Base-by-base conservation (phyloP, 768 basidiomycete species). In the Hydnomerulius pinastri region DNA sequence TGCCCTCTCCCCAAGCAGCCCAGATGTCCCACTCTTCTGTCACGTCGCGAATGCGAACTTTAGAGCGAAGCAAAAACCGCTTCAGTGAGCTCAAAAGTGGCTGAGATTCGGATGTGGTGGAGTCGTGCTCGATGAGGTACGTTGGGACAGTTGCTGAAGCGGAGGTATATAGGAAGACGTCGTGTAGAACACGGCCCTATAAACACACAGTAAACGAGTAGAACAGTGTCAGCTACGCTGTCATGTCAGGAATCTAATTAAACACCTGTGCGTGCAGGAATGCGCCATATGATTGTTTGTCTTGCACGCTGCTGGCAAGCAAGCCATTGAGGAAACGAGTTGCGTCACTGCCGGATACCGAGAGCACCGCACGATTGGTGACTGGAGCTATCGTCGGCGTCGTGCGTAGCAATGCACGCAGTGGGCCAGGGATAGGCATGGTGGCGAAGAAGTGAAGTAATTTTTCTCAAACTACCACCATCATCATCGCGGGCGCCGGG, bases 161-260 rank as follows among this genome's bases (percentile, higher is more conserved):
- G 24, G 76, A 73, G 12, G 86, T 83, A 66, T 92, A 90, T 54
- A 97, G 75, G 69, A 98, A 94, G 43, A 87, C 71, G 67, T 98
- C 95, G 63, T 93, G 86, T 39, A 97, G 73, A 25, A 98, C 83
- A 64, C 94, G 80, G 33, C 96, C 96, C 93, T 95, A 48, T 25
- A 4, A 20, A 15, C 20, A 27, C 23, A 37, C 21, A 47, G 50
- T 36, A 52, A 51, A 41, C 10, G 33, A 13, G 5, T 35, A 43
- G 42, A 27, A 55, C 47, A 44, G 10, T 43, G 50, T 18, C 21
- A 30, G 27, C 24, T 21, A 30, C n/a, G 11, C 9, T 10, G 23
- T 10, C 10, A 12, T 6, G 27, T 32, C 48, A 43, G 44, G 12
- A 55, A 46, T 50, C 43, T 53, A 53, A 28, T 39, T 64, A 2